phyloP scores from a whole-genome alignment of 2,329 filamentous ascomycete genomes.

The Phaeomoniella chlamydospora region DNA sequence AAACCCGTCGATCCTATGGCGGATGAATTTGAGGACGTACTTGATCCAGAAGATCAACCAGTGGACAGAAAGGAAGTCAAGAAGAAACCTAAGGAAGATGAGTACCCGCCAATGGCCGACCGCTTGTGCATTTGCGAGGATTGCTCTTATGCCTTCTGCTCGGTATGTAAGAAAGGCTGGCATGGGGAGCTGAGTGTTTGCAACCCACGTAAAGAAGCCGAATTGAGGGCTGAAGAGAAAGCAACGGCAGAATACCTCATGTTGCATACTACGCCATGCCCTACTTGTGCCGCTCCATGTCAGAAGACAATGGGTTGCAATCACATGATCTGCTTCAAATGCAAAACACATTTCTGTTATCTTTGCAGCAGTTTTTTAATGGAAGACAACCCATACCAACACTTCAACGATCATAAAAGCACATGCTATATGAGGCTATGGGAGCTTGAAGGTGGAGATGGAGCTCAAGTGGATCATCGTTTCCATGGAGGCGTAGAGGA shows the following conservation, averaged over 20 bases:
- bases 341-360: conserved; percentile 88
- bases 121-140: conserved; percentile 76
- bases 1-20: conserved; percentile 55
- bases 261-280: conserved; percentile 72
- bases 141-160: conserved; percentile 80
- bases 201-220: conserved; percentile 49
- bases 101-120: conserved; percentile 39
- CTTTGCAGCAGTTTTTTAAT: conserved; percentile 80
- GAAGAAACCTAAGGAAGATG: conserved; percentile 17
- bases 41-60: conserved; percentile 38
- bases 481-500: conserved; percentile 17
- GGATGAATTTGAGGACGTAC: conserved; percentile 24
- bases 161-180: conserved; percentile 65
- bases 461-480: conserved; percentile 24
- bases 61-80: conserved; percentile 15
- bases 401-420: conserved; percentile 63
- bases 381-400: conserved; percentile 66
- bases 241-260: conserved; percentile 74
- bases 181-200: conserved; percentile 68
- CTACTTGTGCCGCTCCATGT: conserved; percentile 69
- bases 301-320: conserved; percentile 94
- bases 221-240: conserved; percentile 71
- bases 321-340: conserved; percentile 89
- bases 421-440: conserved; percentile 75
- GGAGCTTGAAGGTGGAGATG: conserved; percentile 76